Evolutionary conservation across 2,329 filamentous ascomycete species (phyloP).

Genomic region (Talaromyces atroroseus): DNA sequence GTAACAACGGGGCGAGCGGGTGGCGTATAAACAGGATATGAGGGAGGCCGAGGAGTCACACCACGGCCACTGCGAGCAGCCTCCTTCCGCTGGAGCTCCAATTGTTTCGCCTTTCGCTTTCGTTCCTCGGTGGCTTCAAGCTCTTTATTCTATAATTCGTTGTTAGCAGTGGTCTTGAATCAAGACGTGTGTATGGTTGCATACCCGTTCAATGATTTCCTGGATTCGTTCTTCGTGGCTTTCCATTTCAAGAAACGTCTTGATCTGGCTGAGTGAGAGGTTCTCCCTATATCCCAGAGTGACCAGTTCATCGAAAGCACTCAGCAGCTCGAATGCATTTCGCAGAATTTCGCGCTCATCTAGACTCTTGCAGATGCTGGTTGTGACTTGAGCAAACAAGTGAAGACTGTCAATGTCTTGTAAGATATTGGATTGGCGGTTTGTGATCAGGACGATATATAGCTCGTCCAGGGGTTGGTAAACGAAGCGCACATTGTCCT

Average conservation of each 20-base stretch:
- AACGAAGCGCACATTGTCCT: constrained; percentile 98
- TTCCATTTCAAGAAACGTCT: constrained; percentile 99
- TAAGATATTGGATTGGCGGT: constrained; percentile 97
- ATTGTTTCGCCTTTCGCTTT: constrained; percentile 96
- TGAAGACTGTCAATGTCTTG: constrained; percentile 99
- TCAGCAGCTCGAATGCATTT: constrained; percentile 93
- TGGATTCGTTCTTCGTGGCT: constrained; percentile 98
- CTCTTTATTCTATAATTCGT: constrained; percentile 75
- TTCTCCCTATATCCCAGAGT: constrained; percentile 96
- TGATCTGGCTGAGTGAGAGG: constrained; percentile 92
- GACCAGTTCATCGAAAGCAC: constrained; percentile 94
- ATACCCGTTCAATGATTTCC: constrained; percentile 87
- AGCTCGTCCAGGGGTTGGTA: constrained; percentile 98
- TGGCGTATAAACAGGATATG: constrained; percentile 84
- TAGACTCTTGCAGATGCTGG: constrained; percentile 89
- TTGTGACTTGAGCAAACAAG: constrained; percentile 94
- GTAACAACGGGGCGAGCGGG: constrained; percentile 66
- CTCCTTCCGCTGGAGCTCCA: constrained; percentile 98
- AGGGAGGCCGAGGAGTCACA: constrained; percentile 65
- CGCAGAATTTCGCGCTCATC: constrained; percentile 93
- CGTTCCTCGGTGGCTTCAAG: constrained; percentile 96
- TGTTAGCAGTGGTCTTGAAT: constrained; percentile 19
- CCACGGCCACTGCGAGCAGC: constrained; percentile 69
- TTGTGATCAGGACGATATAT: constrained; percentile 99
- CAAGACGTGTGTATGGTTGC: constrained; percentile 18